phyloP scores from a whole-genome alignment of 495 filamentous ascomycete genomes.

The Immersiella caudata region DNA sequence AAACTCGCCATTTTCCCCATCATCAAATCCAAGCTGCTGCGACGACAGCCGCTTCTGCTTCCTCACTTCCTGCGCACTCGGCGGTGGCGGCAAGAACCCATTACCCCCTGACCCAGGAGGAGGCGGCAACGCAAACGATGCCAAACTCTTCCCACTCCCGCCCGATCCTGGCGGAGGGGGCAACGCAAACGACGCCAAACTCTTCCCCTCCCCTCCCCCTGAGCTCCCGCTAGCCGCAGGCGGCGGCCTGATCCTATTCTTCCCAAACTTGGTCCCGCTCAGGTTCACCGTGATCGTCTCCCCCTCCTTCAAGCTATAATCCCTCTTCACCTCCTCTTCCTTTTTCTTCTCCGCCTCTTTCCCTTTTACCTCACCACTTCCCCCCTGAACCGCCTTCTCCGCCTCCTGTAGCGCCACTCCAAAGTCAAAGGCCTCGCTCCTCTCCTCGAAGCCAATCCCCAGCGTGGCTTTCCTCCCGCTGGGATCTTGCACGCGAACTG shows the following conservation, averaged over 20 bases:
- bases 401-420: conserved; percentile 77
- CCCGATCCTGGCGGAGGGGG: conserved; percentile 50
- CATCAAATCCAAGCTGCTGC: conserved; percentile 63
- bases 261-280: conserved; percentile 54
- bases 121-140: conserved; percentile 58
- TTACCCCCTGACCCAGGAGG: conserved; percentile 41
- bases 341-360: conserved; percentile 32
- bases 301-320: conserved; percentile 80
- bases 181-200: conserved; percentile 53
- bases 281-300: conserved; percentile 83
- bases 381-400: conserved; percentile 54
- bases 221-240: conserved; percentile 20
- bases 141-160: conserved; percentile 29
- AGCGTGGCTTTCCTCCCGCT: conserved; percentile 69
- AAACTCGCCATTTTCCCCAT: conserved; percentile 70
- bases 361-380: conserved; percentile 27
- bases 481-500: conserved; percentile 74
- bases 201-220: conserved; percentile 23
- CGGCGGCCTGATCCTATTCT: conserved; percentile 32
- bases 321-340: conserved; percentile 59
- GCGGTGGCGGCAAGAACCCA: conserved; percentile 58
- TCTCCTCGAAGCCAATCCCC: conserved; percentile 84
- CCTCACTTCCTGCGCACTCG: conserved; percentile 58
- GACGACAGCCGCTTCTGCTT: conserved; percentile 54
- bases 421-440: conserved; percentile 81